Evolutionary conservation across 345 rosid species (phyloP).

Genomic region (Fremontodendron californicum): DNA sequence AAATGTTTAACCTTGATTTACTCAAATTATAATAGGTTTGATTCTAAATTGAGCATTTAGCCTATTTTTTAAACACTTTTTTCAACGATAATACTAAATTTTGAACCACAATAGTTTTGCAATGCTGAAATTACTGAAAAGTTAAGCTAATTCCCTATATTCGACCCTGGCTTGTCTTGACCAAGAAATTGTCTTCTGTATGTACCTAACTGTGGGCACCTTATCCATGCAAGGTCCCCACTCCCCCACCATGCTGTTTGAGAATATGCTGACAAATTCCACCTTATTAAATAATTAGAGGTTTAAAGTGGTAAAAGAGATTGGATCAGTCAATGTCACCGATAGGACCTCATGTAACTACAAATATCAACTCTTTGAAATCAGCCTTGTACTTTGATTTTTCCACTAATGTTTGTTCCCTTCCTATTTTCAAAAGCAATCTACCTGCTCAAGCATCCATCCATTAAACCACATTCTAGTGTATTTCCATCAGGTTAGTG

Average conservation of each 20-base stretch:
- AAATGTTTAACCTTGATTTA: too few species aligned
- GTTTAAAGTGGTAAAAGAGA: background rate
- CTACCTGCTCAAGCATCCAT: background rate
- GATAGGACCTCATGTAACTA: background rate
- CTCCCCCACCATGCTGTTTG: background rate
- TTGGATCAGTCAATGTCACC: background rate
- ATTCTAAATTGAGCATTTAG: too few species aligned
- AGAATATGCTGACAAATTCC: background rate
- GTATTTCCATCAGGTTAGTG: background rate
- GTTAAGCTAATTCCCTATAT: background rate
- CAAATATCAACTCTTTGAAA: background rate
- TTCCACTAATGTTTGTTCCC: background rate
- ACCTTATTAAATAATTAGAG: background rate
- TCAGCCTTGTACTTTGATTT: background rate
- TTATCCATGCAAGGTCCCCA: background rate
- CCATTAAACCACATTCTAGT: background rate
- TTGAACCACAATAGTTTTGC: background rate
- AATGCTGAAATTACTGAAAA: background rate
- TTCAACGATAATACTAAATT: too few species aligned
- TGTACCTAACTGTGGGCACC: background rate
- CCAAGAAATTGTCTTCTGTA: background rate
- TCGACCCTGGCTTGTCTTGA: background rate
- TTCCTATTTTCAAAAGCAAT: background rate
- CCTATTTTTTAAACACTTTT: too few species aligned
- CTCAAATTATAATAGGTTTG: too few species aligned